Percentiles rank a stretch among this genome's conserved stretches.
phyloP scores from a whole-genome alignment of 305 asterid species.

The Solanum aculeatissimum region DNA sequence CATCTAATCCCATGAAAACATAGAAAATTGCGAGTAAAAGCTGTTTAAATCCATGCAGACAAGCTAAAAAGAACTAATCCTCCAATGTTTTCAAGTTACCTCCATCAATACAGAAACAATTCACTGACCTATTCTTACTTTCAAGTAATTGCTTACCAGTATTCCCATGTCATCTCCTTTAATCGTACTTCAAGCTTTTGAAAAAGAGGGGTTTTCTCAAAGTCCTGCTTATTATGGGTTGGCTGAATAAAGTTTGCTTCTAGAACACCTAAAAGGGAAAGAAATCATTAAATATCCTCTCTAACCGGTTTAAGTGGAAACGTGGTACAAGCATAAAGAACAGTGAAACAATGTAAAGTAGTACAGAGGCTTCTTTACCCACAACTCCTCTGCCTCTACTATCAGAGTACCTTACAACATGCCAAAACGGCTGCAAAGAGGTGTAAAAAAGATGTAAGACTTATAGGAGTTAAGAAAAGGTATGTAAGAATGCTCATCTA shows the following conservation, averaged over 20 bases:
- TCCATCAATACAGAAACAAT: not conserved
- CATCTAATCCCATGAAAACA: not conserved
- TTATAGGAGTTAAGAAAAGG: not conserved
- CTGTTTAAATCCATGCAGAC: not conserved
- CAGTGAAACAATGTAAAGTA: not conserved
- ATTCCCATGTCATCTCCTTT: constrained; percentile 34
- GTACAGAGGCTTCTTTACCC: constrained; percentile 46
- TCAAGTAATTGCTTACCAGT: constrained; percentile 17
- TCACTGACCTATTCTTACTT: not conserved
- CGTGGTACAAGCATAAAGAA: not conserved
- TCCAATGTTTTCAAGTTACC: not conserved
- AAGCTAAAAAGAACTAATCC: not conserved
- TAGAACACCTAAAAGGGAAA: constrained; percentile 16
- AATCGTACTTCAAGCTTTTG: constrained; percentile 33
- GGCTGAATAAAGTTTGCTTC: constrained; percentile 32
- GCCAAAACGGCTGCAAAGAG: constrained; percentile 91
- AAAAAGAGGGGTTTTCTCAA: constrained; percentile 33
- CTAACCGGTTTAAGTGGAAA: not conserved
- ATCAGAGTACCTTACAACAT: constrained; percentile 47
- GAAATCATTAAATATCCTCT: not conserved
- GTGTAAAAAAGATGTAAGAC: constrained; percentile 1
- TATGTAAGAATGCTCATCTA: not conserved
- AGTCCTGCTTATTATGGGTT: constrained; percentile 34
- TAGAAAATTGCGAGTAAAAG: not conserved
- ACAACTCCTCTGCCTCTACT: constrained; percentile 98